A percentile compares a stretch with the other conserved stretches of the same genome.
phyloP scores from a whole-genome alignment of 2,329 filamentous ascomycete species.

The Fusarium pseudoanthophilum region DNA sequence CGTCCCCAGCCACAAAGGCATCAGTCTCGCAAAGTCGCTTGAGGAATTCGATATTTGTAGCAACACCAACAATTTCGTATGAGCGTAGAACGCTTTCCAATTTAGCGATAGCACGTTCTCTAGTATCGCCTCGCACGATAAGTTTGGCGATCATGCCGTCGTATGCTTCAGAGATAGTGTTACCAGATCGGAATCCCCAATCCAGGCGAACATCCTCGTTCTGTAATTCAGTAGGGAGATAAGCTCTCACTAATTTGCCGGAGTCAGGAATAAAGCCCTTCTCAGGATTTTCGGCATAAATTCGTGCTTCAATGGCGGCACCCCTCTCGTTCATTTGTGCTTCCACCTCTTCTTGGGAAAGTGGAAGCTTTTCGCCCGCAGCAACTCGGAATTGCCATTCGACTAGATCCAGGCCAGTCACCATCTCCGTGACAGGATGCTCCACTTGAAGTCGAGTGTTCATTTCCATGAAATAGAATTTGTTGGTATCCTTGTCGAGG shows the following conservation, averaged over 20 bases:
- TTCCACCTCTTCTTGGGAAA: constrained; percentile 73
- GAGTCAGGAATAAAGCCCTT: constrained; percentile 95
- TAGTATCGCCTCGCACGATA: constrained; percentile 84
- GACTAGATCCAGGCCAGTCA: constrained; percentile 79
- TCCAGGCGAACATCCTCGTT: constrained; percentile 84
- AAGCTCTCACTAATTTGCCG: constrained; percentile 84
- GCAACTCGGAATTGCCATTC: constrained; percentile 92
- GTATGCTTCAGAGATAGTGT: constrained; percentile 93
- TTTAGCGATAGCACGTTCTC: constrained; percentile 84
- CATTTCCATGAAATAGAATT: constrained; percentile 87
- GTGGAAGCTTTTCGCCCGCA: constrained; percentile 65
- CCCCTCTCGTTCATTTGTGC: constrained; percentile 78
- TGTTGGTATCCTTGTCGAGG: constrained; percentile 81
- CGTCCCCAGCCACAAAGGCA: constrained; percentile 85
- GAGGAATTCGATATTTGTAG: constrained; percentile 96
- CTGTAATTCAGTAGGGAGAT: constrained; percentile 71
- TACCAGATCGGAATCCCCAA: constrained; percentile 89
- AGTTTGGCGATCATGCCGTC: constrained; percentile 99
- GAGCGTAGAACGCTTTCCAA: constrained; percentile 82
- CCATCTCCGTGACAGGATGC: constrained; percentile 86
- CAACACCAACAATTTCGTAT: constrained; percentile 92
- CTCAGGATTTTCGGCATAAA: constrained; percentile 95
- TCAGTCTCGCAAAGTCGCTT: constrained; percentile 85
- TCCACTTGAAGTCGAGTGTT: constrained; percentile 94
- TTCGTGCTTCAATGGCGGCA: constrained; percentile 92